These are phyloP conservation scores for Scytalidium lignicola DNA, from an alignment of 2,329 filamentous ascomycete genomes.

Conservation along the genomic window DNA sequence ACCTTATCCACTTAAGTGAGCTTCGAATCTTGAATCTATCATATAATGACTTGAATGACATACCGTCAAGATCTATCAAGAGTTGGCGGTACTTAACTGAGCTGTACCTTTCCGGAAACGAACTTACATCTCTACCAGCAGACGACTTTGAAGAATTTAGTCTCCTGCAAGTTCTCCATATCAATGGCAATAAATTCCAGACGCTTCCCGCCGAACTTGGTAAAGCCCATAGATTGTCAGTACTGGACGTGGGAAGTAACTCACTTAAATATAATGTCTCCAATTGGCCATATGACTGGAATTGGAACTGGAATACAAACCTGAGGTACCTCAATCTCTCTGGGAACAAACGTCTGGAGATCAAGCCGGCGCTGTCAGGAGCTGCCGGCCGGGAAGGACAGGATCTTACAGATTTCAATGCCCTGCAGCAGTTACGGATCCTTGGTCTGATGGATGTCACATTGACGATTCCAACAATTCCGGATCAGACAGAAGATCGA, in stretches of 20 bases:
- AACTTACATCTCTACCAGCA: constrained; percentile 82
- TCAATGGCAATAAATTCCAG: constrained; percentile 98
- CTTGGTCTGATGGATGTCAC: constrained; percentile 98
- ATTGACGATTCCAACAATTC: constrained; percentile 85
- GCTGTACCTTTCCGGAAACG: constrained; percentile 91
- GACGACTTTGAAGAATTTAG: constrained; percentile 92
- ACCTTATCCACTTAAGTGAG: constrained; percentile 77
- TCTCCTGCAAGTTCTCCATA: constrained; percentile 81
- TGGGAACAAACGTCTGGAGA: constrained; percentile 93
- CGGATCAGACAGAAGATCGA: constrained; percentile 90
- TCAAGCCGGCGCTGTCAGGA: constrained; percentile 68
- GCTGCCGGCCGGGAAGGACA: constrained; percentile 61
- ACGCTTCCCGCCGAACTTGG: constrained; percentile 93
- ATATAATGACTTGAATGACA: constrained; percentile 90
- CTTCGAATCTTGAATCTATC: constrained; percentile 86
- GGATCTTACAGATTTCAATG: constrained; percentile 84
- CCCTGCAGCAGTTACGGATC: constrained; percentile 75
- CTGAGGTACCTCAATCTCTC: constrained; percentile 93
- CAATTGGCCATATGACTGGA: constrained; percentile 99
- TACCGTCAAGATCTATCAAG: constrained; percentile 82
- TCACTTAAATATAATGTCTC: constrained; percentile 97
- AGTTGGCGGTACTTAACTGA: constrained; percentile 88
- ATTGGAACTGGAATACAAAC: constrained; percentile 98
- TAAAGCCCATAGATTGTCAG: constrained; percentile 84
- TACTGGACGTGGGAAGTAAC: constrained; percentile 94